A percentile compares a stretch with the other conserved stretches of the same genome.
Evolutionary conservation across 768 basidiomycete genomes (phyloP).

Genomic region (Rhodocollybia butyracea): DNA sequence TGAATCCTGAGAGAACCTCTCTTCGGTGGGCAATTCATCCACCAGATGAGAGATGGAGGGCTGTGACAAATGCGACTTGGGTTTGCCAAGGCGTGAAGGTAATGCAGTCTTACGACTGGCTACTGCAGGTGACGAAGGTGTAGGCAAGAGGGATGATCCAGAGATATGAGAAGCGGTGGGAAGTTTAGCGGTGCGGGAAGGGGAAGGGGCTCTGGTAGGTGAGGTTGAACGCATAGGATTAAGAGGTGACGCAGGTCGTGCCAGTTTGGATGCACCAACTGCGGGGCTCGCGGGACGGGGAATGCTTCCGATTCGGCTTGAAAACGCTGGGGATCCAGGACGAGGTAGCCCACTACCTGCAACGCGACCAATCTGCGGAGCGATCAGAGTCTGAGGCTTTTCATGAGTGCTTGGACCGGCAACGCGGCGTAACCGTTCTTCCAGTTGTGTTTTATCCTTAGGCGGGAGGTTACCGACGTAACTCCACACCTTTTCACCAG

Average conservation of each 20-base stretch:
- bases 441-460: constrained; percentile 91
- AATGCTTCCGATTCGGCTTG: constrained; percentile 38
- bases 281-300: constrained; percentile 50
- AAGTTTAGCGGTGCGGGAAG: constrained; percentile 41
- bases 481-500: constrained; percentile 85
- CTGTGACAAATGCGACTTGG: constrained; percentile 46
- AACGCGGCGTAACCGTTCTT: constrained; percentile 85
- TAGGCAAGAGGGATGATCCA: constrained; percentile 25
- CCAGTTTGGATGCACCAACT: constrained; percentile 35
- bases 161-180: constrained; percentile 32
- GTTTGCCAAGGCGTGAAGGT: constrained; percentile 72
- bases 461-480: constrained; percentile 70
- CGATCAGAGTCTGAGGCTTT: constrained; percentile 37
- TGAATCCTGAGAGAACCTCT: background rate
- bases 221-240: constrained; percentile 29
- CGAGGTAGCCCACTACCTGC: constrained; percentile 37
- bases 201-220: constrained; percentile 47
- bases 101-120: constrained; percentile 60
- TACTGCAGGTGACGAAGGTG: constrained; percentile 41
- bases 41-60: constrained; percentile 13
- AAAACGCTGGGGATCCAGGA: constrained; percentile 46
- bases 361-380: constrained; percentile 55
- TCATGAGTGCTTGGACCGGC: constrained; percentile 57
- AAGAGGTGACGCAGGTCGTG: constrained; percentile 41
- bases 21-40: constrained; percentile 1